Percentiles rank a stretch among this genome's conserved stretches.
Conservation (phyloP, 169 alveolate species). For the Plasmodium knowlesi region DNA sequence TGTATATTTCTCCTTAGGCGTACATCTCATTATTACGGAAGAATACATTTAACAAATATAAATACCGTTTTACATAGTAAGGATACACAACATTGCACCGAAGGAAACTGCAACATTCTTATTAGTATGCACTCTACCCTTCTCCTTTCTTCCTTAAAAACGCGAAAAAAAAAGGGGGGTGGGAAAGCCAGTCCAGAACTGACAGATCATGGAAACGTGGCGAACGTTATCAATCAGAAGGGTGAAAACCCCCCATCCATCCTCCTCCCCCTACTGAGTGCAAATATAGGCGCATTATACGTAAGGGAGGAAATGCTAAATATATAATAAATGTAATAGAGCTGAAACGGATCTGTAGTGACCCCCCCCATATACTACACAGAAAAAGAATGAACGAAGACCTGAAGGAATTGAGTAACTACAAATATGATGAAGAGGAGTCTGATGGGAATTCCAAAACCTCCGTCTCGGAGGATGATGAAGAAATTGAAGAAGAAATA, state of each 20-base stretch:
- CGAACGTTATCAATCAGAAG: not conserved
- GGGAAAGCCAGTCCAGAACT: not conserved
- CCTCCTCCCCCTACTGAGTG: not conserved
- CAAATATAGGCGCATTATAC: not conserved
- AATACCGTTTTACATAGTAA: not conserved
- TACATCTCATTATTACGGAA: not conserved
- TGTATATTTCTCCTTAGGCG: not conserved
- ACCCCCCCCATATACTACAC: not conserved
- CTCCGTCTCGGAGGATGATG: slow-evolving; percentile 38
- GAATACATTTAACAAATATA: not conserved
- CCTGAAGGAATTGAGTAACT: slow-evolving; percentile 51
- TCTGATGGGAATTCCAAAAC: slow-evolving; percentile 6
- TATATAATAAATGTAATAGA: not conserved
- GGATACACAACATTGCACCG: not conserved
- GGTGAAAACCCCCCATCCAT: not conserved
- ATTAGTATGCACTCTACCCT: not conserved
- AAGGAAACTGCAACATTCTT: not conserved
- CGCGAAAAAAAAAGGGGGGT: not conserved
- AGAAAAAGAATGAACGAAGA: slow-evolving; percentile 31
- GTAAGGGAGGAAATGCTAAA: not conserved
- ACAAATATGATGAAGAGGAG: slow-evolving; percentile 16
- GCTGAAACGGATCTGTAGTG: not conserved
- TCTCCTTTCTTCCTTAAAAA: too few relatives aligned
- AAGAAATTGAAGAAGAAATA: slow-evolving; percentile 74
- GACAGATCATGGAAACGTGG: not conserved